Conservation (phyloP, 768 basidiomycete genomes). For the Suillus luteus region DNA sequence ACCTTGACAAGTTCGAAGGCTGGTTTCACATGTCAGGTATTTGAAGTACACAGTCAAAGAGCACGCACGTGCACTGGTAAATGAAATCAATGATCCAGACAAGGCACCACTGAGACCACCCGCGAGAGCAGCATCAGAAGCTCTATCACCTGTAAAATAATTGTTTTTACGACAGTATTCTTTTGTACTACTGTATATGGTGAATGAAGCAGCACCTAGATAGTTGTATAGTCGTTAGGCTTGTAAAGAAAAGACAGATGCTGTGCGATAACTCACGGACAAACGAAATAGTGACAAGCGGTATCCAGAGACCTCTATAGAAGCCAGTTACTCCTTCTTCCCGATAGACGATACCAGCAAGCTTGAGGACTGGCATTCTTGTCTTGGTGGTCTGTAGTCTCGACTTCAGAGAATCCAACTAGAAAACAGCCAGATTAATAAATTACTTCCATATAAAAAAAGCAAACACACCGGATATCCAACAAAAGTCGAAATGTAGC, state of each 20-base stretch:
- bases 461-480: slow-evolving; percentile 71
- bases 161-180: slow-evolving; percentile 64
- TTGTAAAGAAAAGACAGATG: slow-evolving; percentile 10
- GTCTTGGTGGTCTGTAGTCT: slow-evolving; percentile 84
- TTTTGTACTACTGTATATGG: slow-evolving; percentile 86
- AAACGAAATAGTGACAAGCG: slow-evolving; percentile 92
- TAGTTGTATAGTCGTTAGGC: slow-evolving; percentile 13
- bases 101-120: slow-evolving; percentile 86
- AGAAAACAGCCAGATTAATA: slow-evolving; percentile 13
- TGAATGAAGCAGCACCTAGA: slow-evolving; percentile 86
- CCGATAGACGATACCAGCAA: slow-evolving; percentile 72
- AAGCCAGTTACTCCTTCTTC: slow-evolving; percentile 90
- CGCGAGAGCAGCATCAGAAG: slow-evolving; percentile 71
- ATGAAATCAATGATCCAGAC: slow-evolving; percentile 86
- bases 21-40: slow-evolving; percentile 22
- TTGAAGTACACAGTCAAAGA: slow-evolving; percentile 18
- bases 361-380: slow-evolving; percentile 69
- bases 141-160: slow-evolving; percentile 56
- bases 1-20: slow-evolving; percentile 98
- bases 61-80: slow-evolving; percentile 84
- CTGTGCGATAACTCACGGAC: slow-evolving; percentile 69
- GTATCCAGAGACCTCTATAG: slow-evolving; percentile 90
- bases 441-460: not conserved
- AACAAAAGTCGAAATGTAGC: slow-evolving; percentile 89
- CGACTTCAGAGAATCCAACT: slow-evolving; percentile 96